Base-by-base conservation (phyloP, 2,329 filamentous ascomycete species). In the Aureobasidium namibiae region DNA sequence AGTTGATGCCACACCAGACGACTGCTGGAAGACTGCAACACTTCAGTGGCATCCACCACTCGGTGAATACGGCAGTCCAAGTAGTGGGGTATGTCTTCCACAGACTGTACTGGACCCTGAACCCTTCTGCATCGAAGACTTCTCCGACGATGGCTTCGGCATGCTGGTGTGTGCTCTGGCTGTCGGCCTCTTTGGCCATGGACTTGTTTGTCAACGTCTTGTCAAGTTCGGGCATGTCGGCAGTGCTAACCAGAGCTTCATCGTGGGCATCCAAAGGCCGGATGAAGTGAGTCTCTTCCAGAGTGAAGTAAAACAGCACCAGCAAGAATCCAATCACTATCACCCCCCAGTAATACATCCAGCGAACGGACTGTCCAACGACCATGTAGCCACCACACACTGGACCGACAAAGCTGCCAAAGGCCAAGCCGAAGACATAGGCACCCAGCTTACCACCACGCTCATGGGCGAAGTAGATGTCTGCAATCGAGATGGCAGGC, bases 311-410 rank as follows among this genome's bases (percentile, higher is more conserved):
- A 56, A 74, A 72, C 1, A 69, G 41, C 3, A 72, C 4, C 1
- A 70, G 56, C 18, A 70, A 54, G 3, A 70, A 29, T 5, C 50
- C 65, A 31, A 70, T 66, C 45, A 70, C 68, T 7, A 73, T 73
- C 0, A 67, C 67, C 57, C 72, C 66, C 34, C 70, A 73, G 48
- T 63, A 68, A 46, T 70, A 74, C 8, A 69, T 70, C 66, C 66
- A 72, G 29, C 70, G 64, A 69, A 71, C 74, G 14, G 68, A 66
- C 60, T 73, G 68, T 26, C 60, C 46, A 4, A 63, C 67, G 9
- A 69, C 71, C 39, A 77, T 77, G 63, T 76, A 76, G 16, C 73
- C 71, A 8, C 74, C 74, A 14, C 66, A 66, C 1, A 75, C 66
- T 1, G 71, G 72, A 7, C 73, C 73, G 8, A 74, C 62, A 41